Evolutionary conservation across 2,329 filamentous ascomycete genomes (phyloP).

Genomic region (Plectosphaerella sp.): DNA sequence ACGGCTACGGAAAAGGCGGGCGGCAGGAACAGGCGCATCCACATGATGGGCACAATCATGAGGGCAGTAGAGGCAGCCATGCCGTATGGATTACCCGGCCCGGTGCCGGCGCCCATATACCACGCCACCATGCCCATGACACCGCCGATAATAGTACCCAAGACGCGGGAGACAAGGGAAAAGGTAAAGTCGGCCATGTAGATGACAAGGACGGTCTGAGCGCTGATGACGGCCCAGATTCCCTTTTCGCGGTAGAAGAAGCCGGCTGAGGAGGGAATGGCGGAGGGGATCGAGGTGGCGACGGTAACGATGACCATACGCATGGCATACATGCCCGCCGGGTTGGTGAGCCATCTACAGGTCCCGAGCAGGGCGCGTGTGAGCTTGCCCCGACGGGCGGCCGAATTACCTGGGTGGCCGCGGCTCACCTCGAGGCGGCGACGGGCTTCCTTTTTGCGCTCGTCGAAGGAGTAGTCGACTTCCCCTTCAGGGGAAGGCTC

Average conservation of each 20-base stretch:
- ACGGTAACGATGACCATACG: conserved; percentile 43
- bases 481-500: no score
- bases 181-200: conserved; percentile 48
- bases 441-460: conserved; percentile 27
- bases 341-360: conserved; percentile 35
- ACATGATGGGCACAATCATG: conserved; percentile 26
- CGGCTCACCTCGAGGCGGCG: conserved; percentile 30
- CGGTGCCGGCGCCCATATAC: conserved; percentile 46
- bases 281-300: conserved; percentile 34
- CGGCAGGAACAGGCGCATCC: conserved; percentile 28
- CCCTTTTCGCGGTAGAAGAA: conserved; percentile 50
- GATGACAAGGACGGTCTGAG: conserved; percentile 39
- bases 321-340: conserved; percentile 39
- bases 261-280: conserved; percentile 34
- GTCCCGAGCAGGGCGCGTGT: conserved; percentile 20
- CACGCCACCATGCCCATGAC: conserved; percentile 40
- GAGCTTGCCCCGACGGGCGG: not conserved
- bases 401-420: conserved; percentile 10
- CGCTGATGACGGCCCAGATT: conserved; percentile 48
- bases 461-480: conserved; percentile 12
- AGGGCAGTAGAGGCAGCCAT: conserved; percentile 39
- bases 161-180: conserved; percentile 32
- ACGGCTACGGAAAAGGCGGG: conserved; percentile 20
- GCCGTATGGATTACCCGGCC: conserved; percentile 44
- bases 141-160: conserved; percentile 42